Conservation (phyloP, 371 early-diverging fungal species). For the Parasitella parasitica region DNA sequence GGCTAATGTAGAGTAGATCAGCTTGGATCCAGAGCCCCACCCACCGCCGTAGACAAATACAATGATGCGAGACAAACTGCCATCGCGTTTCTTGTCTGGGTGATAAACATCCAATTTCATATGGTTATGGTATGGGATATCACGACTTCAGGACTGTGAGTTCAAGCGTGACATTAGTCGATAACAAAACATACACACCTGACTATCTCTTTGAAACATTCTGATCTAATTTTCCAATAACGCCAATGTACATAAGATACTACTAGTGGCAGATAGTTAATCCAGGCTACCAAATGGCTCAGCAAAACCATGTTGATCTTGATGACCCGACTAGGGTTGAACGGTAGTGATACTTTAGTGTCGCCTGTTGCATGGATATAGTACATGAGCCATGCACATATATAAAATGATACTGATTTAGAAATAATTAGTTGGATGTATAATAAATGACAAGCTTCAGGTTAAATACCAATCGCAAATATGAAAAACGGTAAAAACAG, state of each 20-base stretch:
- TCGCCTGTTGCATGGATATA: slow-evolving; percentile 41
- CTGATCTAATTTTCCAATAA: slow-evolving; percentile 32
- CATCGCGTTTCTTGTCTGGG: slow-evolving; percentile 15
- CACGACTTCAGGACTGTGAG: slow-evolving; percentile 17
- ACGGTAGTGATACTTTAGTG: slow-evolving; percentile 40
- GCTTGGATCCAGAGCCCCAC: slow-evolving; percentile 67
- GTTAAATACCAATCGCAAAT: slow-evolving; percentile 34
- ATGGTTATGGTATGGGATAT: slow-evolving; percentile 32
- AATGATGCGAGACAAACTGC: slow-evolving; percentile 53
- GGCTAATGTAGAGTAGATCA: slow-evolving; percentile 64
- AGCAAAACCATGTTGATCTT: slow-evolving; percentile 41
- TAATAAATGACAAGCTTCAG: not conserved
- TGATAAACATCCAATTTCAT: slow-evolving; percentile 41
- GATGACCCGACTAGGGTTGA: slow-evolving; percentile 38
- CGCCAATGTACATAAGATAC: slow-evolving; percentile 43
- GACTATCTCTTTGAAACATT: slow-evolving; percentile 36
- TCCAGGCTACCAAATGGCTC: slow-evolving; percentile 24
- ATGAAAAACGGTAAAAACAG: slow-evolving; percentile 38
- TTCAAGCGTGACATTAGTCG: not conserved
- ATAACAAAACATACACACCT: slow-evolving; percentile 26
- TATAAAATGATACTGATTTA: slow-evolving; percentile 44
- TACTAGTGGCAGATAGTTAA: slow-evolving; percentile 37
- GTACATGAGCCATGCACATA: slow-evolving; percentile 53
- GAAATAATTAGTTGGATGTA: not conserved
- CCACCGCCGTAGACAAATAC: slow-evolving; percentile 77